phyloP scores from a whole-genome alignment of 306 rosid species.

The Begonia loranthoides region DNA sequence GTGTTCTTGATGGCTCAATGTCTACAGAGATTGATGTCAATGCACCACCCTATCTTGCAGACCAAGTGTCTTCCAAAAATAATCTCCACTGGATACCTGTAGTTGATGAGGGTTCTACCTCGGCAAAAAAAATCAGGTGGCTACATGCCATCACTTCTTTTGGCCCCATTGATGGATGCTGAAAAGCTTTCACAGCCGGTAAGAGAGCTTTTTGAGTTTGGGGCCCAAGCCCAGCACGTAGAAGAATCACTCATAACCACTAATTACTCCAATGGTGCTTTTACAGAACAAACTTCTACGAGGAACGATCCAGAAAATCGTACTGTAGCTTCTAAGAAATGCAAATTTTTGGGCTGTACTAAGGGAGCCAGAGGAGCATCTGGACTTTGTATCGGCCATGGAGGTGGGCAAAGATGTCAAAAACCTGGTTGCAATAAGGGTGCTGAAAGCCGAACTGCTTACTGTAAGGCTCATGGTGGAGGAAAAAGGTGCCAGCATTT shows the following conservation, averaged over 20 bases:
- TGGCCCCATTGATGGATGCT: slow-evolving; percentile 58
- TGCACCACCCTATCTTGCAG: slow-evolving; percentile 18
- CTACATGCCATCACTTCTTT: slow-evolving; percentile 85
- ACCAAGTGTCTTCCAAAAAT: slow-evolving; percentile 33
- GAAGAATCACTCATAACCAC: slow-evolving; percentile 31
- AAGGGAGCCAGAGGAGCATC: slow-evolving; percentile 96
- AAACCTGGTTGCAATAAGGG: slow-evolving; percentile 97
- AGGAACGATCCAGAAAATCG: slow-evolving; percentile 37
- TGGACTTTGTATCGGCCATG: slow-evolving; percentile 97
- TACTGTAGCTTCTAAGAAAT: slow-evolving; percentile 46
- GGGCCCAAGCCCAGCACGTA: slow-evolving; percentile 23
- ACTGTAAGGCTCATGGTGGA: slow-evolving; percentile 97
- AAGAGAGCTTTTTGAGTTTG: slow-evolving; percentile 26
- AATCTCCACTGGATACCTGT: slow-evolving; percentile 38
- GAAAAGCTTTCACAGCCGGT: slow-evolving; percentile 24
- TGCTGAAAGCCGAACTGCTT: slow-evolving; percentile 93
- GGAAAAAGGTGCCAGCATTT: slow-evolving; percentile 82
- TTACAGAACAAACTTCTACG: slow-evolving; percentile 33
- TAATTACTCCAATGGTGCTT: slow-evolving; percentile 37
- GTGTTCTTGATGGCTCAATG: slow-evolving; percentile 40
- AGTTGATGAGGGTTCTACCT: slow-evolving; percentile 87
- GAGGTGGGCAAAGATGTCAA: slow-evolving; percentile 98
- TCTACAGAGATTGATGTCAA: slow-evolving; percentile 45
- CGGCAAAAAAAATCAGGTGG: slow-evolving; percentile 89
- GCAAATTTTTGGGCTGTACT: slow-evolving; percentile 54